A percentile compares a stretch with the other conserved stretches of the same genome.
These are phyloP conservation scores for Calonectria fujianensis DNA, from an alignment of 2,329 filamentous ascomycete species.

Conservation along the genomic window DNA sequence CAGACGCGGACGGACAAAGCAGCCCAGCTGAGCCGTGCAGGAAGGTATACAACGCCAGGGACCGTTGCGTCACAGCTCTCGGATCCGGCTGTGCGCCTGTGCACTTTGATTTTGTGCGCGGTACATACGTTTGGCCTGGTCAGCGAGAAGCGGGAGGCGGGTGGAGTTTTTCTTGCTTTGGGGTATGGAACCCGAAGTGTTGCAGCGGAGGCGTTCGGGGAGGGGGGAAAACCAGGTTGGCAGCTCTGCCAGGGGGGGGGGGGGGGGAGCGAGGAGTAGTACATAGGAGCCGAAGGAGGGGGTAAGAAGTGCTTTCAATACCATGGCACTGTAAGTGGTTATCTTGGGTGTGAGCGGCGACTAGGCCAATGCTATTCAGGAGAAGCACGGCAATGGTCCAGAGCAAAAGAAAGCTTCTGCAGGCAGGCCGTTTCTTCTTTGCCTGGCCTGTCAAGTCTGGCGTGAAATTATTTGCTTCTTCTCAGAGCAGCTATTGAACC, in stretches of 20 bases:
- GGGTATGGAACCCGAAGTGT: conserved; percentile 41
- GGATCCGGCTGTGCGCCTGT: conserved; percentile 15
- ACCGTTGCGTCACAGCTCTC: conserved; percentile 1
- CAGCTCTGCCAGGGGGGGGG: conserved; percentile 22
- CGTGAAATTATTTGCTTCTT: conserved; percentile 8
- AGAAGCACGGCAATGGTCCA: neutral
- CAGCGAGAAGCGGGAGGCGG: conserved; percentile 24
- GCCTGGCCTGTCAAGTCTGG: conserved; percentile 5
- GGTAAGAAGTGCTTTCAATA: conserved; percentile 5
- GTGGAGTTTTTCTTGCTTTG: conserved; percentile 33
- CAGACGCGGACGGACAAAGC: conserved; percentile 2
- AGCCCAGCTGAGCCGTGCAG: neutral
- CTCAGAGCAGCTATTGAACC: neutral
- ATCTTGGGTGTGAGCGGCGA: neutral
- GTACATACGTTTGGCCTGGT: neutral
- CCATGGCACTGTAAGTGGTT: conserved; percentile 22
- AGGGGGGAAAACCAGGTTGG: conserved; percentile 33
- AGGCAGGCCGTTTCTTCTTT: conserved; percentile 16
- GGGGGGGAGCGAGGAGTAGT: neutral
- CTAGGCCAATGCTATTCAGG: neutral
- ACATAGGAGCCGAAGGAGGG: conserved; percentile 8
- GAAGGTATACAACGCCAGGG: conserved; percentile 6
- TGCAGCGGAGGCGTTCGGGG: conserved; percentile 38
- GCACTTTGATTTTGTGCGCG: conserved; percentile 18
- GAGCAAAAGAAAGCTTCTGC: conserved; percentile 3